These are phyloP conservation scores for Babesia bigemina DNA, from an alignment of 169 alveolate genomes.

Conservation along the genomic window DNA sequence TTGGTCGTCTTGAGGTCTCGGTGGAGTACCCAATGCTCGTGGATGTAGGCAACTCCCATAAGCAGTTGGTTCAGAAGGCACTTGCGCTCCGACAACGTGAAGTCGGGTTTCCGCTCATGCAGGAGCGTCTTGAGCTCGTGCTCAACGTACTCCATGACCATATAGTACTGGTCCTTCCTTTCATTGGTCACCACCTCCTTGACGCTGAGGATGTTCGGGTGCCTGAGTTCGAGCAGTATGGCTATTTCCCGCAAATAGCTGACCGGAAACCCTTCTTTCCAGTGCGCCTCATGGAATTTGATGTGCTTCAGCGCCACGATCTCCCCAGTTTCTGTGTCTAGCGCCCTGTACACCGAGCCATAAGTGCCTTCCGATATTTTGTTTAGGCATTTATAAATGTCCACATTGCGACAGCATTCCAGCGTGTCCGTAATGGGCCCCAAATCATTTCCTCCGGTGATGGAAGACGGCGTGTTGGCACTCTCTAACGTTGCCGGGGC, in stretches of 20 bases:
- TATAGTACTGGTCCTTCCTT: conserved; percentile 77
- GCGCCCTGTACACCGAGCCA: conserved; percentile 94
- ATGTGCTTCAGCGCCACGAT: conserved; percentile 93
- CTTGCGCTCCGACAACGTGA: conserved; percentile 90
- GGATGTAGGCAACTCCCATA: conserved; percentile 82
- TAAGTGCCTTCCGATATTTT: conserved; percentile 95
- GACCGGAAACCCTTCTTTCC: conserved; percentile 92
- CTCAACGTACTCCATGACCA: conserved; percentile 96
- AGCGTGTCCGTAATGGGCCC: neutral
- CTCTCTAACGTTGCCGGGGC: neutral
- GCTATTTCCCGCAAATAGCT: conserved; percentile 94
- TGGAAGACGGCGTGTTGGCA: neutral
- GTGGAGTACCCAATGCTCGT: conserved; percentile 88
- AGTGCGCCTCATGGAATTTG: conserved; percentile 83
- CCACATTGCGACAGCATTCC: conserved; percentile 66
- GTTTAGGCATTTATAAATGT: conserved; percentile 85
- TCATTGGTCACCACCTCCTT: conserved; percentile 89
- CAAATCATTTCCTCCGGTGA: neutral
- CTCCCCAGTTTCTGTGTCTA: conserved; percentile 86
- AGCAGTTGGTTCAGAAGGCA: conserved; percentile 84
- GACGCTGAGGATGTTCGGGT: conserved; percentile 90
- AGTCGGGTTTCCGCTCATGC: conserved; percentile 86
- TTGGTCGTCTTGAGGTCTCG: conserved; percentile 89
- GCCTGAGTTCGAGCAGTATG: conserved; percentile 88
- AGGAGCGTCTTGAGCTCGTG: conserved; percentile 92